Percentiles rank a stretch among this genome's conserved stretches.
These are phyloP conservation scores for Sindora glabra DNA, from an alignment of 306 rosid genomes.

Conservation along the genomic window DNA sequence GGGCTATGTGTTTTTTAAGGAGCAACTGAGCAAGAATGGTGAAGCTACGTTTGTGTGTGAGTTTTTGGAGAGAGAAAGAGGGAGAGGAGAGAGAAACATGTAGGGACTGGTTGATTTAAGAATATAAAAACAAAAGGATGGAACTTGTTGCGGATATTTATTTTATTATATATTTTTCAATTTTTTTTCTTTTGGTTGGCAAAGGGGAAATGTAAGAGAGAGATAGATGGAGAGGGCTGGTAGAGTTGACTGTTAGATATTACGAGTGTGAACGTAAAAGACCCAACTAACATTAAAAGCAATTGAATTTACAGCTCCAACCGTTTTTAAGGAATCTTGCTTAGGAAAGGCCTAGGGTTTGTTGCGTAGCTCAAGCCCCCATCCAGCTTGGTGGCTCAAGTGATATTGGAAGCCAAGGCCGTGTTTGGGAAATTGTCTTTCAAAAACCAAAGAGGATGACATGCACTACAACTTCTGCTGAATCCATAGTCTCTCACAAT, in stretches of 20 bases:
- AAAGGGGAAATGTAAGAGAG: no score
- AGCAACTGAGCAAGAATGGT: slow-evolving; percentile 21
- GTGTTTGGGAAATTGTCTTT: no score
- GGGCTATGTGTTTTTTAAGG: slow-evolving; percentile 26
- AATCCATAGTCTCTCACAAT: no score
- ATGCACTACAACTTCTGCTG: no score
- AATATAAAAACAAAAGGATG: slow-evolving; percentile 78
- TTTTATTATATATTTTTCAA: neutral
- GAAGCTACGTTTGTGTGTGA: no score
- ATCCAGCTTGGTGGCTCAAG: neutral
- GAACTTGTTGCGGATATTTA: slow-evolving; percentile 17
- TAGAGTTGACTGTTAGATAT: slow-evolving; percentile 95
- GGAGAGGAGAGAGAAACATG: slow-evolving; percentile 6
- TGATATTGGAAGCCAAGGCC: no score
- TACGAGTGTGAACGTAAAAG: slow-evolving; percentile 14
- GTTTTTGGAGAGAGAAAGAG: slow-evolving; percentile 5
- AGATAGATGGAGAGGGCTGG: slow-evolving; percentile 33
- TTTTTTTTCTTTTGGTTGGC: neutral
- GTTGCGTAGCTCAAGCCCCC: neutral
- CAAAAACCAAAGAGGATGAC: no score
- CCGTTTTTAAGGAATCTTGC: slow-evolving; percentile 37
- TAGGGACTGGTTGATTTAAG: slow-evolving; percentile 55
- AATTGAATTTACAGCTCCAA: slow-evolving; percentile 52
- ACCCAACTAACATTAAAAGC: slow-evolving; percentile 61
- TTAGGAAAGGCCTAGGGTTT: neutral